Evolutionary conservation across 306 rosid genomes (phyloP).

Genomic region (Citrullus amarus): DNA sequence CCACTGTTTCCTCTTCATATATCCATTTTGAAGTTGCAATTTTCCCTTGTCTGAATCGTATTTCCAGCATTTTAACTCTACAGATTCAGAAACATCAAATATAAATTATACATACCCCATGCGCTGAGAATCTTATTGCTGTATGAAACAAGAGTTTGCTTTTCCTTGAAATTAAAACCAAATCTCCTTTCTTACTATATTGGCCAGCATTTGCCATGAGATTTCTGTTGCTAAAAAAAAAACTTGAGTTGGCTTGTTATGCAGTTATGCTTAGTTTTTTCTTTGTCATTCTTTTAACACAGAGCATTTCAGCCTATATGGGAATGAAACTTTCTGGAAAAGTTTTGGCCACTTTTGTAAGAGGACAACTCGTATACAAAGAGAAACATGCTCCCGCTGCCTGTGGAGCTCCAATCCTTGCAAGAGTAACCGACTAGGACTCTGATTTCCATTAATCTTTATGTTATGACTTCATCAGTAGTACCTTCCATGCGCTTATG

Average conservation of each 20-base stretch:
- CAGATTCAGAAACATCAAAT: neutral
- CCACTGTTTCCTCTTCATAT: neutral
- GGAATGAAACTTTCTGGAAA: constrained; percentile 61
- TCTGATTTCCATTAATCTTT: neutral
- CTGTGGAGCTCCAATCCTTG: constrained; percentile 69
- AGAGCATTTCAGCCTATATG: constrained; percentile 84
- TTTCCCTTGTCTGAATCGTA: neutral
- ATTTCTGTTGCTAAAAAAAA: neutral
- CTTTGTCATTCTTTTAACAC: neutral
- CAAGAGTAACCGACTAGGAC: neutral
- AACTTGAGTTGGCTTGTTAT: neutral
- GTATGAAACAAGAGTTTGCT: neutral
- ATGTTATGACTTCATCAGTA: neutral
- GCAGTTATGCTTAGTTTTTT: neutral
- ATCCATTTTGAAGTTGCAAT: neutral
- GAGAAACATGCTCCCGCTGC: constrained; percentile 68
- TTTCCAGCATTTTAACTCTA: neutral
- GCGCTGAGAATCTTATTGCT: neutral
- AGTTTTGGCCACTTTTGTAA: constrained; percentile 70
- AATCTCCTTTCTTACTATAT: neutral
- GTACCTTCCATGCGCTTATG: neutral
- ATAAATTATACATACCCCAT: neutral
- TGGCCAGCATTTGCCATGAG: neutral
- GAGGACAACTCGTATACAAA: constrained; percentile 79
- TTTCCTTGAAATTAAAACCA: neutral